Conservation (phyloP, 345 rosid genomes). For the Populus tremula region DNA sequence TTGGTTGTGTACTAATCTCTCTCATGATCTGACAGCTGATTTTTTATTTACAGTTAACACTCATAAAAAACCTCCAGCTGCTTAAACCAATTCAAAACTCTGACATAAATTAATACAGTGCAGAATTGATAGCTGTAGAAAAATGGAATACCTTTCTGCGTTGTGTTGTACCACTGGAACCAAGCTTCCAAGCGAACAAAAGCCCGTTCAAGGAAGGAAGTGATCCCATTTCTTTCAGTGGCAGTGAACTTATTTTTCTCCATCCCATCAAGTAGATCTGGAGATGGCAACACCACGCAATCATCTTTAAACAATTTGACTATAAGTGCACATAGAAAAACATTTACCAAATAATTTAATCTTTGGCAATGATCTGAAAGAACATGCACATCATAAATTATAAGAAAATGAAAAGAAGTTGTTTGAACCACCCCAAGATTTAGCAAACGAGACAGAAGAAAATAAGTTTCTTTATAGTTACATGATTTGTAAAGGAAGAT, state of each 20-base stretch:
- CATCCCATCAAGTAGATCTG: constrained; percentile 65
- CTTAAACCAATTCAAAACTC: no score
- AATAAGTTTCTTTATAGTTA: neutral
- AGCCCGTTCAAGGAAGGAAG: constrained; percentile 66
- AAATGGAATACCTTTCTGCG: constrained; percentile 62
- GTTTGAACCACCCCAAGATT: neutral
- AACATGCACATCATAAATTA: neutral
- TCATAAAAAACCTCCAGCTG: no score
- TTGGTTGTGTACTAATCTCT: no score
- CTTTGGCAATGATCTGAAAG: constrained; percentile 2
- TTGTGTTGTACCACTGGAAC: constrained; percentile 84
- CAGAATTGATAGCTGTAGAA: neutral
- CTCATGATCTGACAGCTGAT: no score
- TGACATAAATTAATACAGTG: no score
- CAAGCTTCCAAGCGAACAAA: constrained; percentile 80
- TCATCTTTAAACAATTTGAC: no score
- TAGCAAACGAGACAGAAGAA: neutral
- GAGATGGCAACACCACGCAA: constrained; percentile 3
- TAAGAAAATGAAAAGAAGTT: neutral
- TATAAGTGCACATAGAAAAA: constrained; percentile 1
- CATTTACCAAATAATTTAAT: neutral
- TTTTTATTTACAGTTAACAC: no score
- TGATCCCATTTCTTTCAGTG: constrained; percentile 53
- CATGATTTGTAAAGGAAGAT: neutral
- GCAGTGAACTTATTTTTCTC: constrained; percentile 51